These are phyloP conservation scores for Beauveria rudraprayagi DNA, from an alignment of 2,329 filamentous ascomycete genomes.

Conservation along the genomic window DNA sequence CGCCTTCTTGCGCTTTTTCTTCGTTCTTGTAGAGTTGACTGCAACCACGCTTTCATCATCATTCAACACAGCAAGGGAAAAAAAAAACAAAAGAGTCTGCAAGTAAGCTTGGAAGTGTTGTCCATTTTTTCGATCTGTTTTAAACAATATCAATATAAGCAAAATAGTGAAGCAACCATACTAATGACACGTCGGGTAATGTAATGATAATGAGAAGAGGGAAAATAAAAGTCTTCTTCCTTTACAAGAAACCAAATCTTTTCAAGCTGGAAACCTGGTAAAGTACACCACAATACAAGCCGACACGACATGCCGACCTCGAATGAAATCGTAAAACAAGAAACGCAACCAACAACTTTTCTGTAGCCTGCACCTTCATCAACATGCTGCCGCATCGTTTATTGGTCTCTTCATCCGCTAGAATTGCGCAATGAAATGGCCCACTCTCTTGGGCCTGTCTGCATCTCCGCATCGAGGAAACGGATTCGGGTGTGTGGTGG, in stretches of 20 bases:
- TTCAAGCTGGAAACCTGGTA: not conserved
- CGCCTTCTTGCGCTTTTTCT: too few relatives aligned
- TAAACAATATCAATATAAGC: conserved; percentile 9
- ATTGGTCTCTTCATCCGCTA: not conserved
- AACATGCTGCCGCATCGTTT: conserved; percentile 2
- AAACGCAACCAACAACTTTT: not conserved
- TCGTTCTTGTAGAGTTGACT: not conserved
- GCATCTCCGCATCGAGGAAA: not conserved
- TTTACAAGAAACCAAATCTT: not conserved
- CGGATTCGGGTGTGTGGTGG: not conserved
- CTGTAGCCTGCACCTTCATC: not conserved
- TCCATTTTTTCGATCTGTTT: not conserved
- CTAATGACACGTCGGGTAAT: not conserved
- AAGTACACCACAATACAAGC: not conserved
- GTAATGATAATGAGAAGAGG: not conserved
- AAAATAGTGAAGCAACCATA: not conserved
- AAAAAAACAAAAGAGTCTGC: not conserved
- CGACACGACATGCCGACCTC: not conserved
- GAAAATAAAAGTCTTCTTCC: not conserved
- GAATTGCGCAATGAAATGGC: not conserved
- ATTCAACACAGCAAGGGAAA: not conserved
- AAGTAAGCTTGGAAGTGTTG: not conserved
- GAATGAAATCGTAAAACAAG: not conserved
- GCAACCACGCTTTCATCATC: not conserved
- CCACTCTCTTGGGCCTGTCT: not conserved